phyloP scores from a whole-genome alignment of 768 basidiomycete genomes.

The Sarcodon sp. region DNA sequence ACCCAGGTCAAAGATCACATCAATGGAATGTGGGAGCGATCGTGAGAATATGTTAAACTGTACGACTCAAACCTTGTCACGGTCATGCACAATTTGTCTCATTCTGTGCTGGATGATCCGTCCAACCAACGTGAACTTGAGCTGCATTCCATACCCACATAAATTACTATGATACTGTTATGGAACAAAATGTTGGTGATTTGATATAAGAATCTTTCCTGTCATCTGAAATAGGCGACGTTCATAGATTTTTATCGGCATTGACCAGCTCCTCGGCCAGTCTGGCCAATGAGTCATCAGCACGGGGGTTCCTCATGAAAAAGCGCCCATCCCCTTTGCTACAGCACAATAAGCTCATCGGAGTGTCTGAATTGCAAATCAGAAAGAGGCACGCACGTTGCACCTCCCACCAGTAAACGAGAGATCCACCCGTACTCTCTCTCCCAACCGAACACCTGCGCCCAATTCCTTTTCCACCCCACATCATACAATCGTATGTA shows the following conservation, averaged over 20 bases:
- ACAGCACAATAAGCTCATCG: neutral
- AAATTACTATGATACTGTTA: no score
- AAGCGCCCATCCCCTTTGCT: slow-evolving; percentile 51
- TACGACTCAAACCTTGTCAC: no score
- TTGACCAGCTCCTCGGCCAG: slow-evolving; percentile 52
- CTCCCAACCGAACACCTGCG: slow-evolving; percentile 52
- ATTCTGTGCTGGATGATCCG: no score
- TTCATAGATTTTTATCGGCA: slow-evolving; percentile 33
- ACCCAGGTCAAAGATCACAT: no score
- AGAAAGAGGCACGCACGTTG: slow-evolving; percentile 32
- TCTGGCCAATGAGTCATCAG: slow-evolving; percentile 53
- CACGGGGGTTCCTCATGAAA: slow-evolving; percentile 56
- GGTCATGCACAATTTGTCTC: no score
- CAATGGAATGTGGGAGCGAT: no score
- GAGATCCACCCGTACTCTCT: slow-evolving; percentile 36
- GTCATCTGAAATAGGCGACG: no score
- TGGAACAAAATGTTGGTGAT: no score
- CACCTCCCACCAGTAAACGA: slow-evolving; percentile 48
- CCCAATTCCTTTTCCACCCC: slow-evolving; percentile 62
- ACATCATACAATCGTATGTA: slow-evolving; percentile 56
- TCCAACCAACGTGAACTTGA: no score
- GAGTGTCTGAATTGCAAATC: neutral
- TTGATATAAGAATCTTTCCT: no score
- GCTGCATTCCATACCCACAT: no score
- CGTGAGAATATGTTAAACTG: no score